A percentile compares a stretch with the other conserved stretches of the same genome.
These are phyloP conservation scores for Pinus tabuliformis DNA, from an alignment of 75 land plant species.

Conservation along the genomic window DNA sequence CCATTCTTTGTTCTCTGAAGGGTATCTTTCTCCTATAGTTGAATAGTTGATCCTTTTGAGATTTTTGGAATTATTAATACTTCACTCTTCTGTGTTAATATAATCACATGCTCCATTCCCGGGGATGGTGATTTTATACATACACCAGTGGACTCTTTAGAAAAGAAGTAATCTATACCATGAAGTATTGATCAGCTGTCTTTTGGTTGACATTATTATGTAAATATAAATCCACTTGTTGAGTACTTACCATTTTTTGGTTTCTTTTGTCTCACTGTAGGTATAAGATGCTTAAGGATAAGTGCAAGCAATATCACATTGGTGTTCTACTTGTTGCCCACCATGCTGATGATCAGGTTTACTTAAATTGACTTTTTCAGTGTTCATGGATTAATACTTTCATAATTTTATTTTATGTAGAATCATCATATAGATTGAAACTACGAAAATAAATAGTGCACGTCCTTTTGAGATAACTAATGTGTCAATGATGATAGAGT, in stretches of 20 bases:
- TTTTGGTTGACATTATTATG: background rate
- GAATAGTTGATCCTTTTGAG: background rate
- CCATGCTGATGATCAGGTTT: conserved; percentile 96
- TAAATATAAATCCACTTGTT: background rate
- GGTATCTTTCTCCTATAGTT: background rate
- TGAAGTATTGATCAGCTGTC: background rate
- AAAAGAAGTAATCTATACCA: background rate
- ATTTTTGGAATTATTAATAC: background rate
- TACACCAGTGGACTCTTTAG: background rate
- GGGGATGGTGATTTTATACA: background rate
- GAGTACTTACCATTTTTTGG: background rate
- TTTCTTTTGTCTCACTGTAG: conserved; percentile 29
- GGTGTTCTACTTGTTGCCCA: conserved; percentile 77
- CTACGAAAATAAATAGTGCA: background rate
- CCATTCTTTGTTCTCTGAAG: no score
- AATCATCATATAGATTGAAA: background rate
- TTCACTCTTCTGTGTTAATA: background rate
- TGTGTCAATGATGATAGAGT: background rate
- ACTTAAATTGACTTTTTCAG: background rate
- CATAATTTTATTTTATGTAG: background rate
- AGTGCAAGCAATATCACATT: conserved; percentile 51
- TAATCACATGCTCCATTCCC: background rate
- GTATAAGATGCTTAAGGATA: conserved; percentile 59
- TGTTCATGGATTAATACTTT: background rate
- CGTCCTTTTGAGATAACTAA: background rate